Evolutionary conservation across 768 basidiomycete species (phyloP).

Genomic region (Tylopilus felleus): DNA sequence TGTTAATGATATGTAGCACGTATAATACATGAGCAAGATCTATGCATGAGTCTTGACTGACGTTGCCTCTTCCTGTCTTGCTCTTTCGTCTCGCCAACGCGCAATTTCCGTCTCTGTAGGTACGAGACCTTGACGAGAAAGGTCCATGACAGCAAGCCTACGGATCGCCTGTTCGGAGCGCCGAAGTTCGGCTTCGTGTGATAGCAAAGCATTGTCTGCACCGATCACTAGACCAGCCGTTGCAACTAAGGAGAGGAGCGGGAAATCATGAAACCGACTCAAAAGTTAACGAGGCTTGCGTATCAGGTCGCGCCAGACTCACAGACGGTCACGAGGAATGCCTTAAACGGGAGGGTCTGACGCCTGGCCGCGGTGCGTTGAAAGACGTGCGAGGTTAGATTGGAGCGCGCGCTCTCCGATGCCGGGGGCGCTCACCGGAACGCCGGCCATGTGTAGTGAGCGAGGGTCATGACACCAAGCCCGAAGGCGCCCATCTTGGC

Average conservation of each 20-base stretch:
- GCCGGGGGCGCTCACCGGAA: slow-evolving; percentile 52
- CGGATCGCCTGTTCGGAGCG: slow-evolving; percentile 66
- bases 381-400: neutral
- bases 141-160: slow-evolving; percentile 68
- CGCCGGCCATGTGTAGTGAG: slow-evolving; percentile 66
- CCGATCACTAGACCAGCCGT: slow-evolving; percentile 68
- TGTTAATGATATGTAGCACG: slow-evolving; percentile 10
- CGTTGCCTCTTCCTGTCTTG: slow-evolving; percentile 14
- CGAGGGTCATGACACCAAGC: slow-evolving; percentile 56
- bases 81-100: slow-evolving; percentile 63
- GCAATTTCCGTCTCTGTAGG: slow-evolving; percentile 82
- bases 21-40: slow-evolving; percentile 2
- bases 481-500: slow-evolving; percentile 51
- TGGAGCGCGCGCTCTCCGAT: neutral
- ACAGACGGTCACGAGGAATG: slow-evolving; percentile 74
- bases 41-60: slow-evolving; percentile 7
- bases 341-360: slow-evolving; percentile 79
- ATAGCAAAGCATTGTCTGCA: slow-evolving; percentile 72
- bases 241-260: slow-evolving; percentile 40
- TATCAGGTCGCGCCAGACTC: slow-evolving; percentile 23
- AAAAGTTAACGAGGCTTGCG: neutral
- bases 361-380: slow-evolving; percentile 41
- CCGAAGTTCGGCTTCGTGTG: slow-evolving; percentile 65
- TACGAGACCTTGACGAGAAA: slow-evolving; percentile 70
- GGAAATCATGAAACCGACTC: neutral